phyloP scores from a whole-genome alignment of 1,284 basidiomycete species.

The Ganoderma meredithae region DNA sequence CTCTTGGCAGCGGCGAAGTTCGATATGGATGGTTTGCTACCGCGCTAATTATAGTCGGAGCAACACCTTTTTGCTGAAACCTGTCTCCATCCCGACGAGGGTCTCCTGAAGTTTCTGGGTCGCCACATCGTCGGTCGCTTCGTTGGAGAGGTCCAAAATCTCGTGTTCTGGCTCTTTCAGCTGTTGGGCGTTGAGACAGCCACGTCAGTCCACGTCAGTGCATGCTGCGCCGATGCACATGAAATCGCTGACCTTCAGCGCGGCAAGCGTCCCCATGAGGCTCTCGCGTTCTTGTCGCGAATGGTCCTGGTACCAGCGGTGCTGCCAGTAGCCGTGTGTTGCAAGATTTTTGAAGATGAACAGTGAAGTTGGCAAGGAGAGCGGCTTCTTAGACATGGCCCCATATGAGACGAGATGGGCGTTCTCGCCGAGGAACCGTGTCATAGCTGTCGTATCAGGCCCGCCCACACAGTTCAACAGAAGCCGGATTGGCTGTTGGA shows the following conservation, averaged over 20 bases:
- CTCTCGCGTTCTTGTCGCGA: slow-evolving; percentile 48
- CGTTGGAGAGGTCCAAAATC: slow-evolving; percentile 59
- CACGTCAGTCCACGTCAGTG: slow-evolving; percentile 17
- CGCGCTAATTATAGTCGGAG: slow-evolving; percentile 55
- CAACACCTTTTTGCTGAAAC: slow-evolving; percentile 78
- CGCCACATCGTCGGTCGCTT: slow-evolving; percentile 61
- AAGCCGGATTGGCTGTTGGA: slow-evolving; percentile 60
- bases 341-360: slow-evolving; percentile 86
- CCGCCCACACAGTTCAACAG: slow-evolving; percentile 86
- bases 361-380: slow-evolving; percentile 78
- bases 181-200: slow-evolving; percentile 43
- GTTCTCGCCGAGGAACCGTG: slow-evolving; percentile 66
- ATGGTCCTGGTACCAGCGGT: slow-evolving; percentile 69
- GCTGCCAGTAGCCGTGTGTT: slow-evolving; percentile 80
- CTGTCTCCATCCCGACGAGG: slow-evolving; percentile 56
- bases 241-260: slow-evolving; percentile 58
- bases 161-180: slow-evolving; percentile 73
- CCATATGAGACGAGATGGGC: slow-evolving; percentile 87
- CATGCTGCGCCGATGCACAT: not conserved
- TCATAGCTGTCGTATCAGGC: slow-evolving; percentile 71
- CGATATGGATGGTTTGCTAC: not conserved
- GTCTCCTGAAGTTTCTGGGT: slow-evolving; percentile 54
- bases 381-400: slow-evolving; percentile 86
- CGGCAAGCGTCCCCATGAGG: slow-evolving; percentile 58
- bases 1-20: not conserved